Evolutionary conservation across 306 rosid species (phyloP), one percentile per base, ranked within the genome.

Genomic region (Casuarina cunninghamiana): DNA sequence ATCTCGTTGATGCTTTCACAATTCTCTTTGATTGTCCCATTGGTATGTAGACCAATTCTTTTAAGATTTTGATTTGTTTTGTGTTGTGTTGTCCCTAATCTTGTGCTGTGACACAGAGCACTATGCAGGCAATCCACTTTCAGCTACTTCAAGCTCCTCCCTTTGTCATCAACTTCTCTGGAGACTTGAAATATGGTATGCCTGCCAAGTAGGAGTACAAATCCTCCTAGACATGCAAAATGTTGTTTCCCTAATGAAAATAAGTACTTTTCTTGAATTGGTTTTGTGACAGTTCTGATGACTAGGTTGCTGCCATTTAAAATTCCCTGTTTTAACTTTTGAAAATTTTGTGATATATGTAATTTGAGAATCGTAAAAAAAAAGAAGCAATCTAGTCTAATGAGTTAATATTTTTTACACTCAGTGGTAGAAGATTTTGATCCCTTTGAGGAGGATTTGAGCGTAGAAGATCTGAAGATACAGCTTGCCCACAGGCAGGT

Each of bases 121-220:
- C 87, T 66, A 65, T 66, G 82, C 97, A 94, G 87, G 98, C 89
- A 38, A 83, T 90, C 81, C 91, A 81, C 79, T 92, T 90, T 81
- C 97, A 94, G 86, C 89, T 94, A 54, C 89, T 94, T 69, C 95
- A 83, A 81, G 97, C 97, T 66, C 87, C 95, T 39, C 97, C 98
- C 38, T 82, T 13, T 75, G 75, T 88, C 86, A 88, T 92, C 67
- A 87, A 86, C 79, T 92, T 84, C 82, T 86, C 93, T 17, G 92
- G 97, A 68, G 97, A 94, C 90, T 82, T 94, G 58, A 94, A 94
- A 80, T 94, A 86, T 81, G 95, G 98, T 92, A 90, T 71, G 85
- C 53, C 75, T 61, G 53, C 77, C 45, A n/a, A 46, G 39, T 80
- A 37, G 51, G 66, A 11, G 72, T 19, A 70, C 45, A 19, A 69